Evolutionary conservation across 2,329 filamentous ascomycete genomes (phyloP), one percentile per base, ranked within the genome.

Genomic region (Aspergillus sp.): DNA sequence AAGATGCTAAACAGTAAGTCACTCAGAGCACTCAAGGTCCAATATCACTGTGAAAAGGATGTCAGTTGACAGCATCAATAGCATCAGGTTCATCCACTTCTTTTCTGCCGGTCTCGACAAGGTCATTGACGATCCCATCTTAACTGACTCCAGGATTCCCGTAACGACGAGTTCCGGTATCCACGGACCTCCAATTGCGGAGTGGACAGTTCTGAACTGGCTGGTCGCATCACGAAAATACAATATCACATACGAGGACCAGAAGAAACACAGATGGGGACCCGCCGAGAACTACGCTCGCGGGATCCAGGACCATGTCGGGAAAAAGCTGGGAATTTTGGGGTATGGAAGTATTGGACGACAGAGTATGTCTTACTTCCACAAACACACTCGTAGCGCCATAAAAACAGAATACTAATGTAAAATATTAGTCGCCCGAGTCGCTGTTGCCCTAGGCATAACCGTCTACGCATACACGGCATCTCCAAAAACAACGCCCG

Each of bases 401-500:
- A 5, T 2, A 8, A 13, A 47, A 8, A 4, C 7, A 40, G 3
- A 12, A n/a, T 12, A 15, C 39, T 66, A 44, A 66, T 33, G 11
- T 15, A 20, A 42, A 39, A 17, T 9, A 34, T 30, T 39, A 82
- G 82, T 83, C 41, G 83, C 79, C 34, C 78, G 79, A 24, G 80
- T 90, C 3, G 83, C 83, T 11, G 79, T 79, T 13, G 86, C 87
- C 2, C 73, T 91, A 65, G 90, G 89, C 17, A 87, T 90, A 82
- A 80, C 85, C 27, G 83, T 93, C 0, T 80, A 91, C 68, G 90
- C 89, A 1, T 92, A 89, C 76, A 93, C 89, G 0, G 86, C 89
- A 0, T 84, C 84, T 24, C 83, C 88, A 1, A 86, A 88, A n/a
- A 71, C 78, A 8, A 91, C 89, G 0, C 82, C 86, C 0, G 86